Percentiles rank a stretch among this genome's conserved stretches.
These are phyloP conservation scores for Gossypium herbaceum DNA, from an alignment of 345 rosid species.

Conservation along the genomic window DNA sequence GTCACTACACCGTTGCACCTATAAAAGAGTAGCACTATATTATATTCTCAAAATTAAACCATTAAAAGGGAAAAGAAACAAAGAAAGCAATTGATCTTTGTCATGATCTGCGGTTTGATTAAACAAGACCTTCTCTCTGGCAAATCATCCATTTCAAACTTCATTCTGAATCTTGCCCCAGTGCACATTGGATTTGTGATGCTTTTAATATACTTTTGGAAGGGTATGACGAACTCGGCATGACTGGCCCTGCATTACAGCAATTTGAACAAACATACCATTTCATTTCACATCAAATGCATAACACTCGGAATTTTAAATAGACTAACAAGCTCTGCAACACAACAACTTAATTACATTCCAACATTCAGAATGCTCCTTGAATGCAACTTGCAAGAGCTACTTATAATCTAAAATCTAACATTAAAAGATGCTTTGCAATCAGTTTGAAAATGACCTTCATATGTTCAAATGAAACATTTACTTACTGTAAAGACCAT, in stretches of 20 bases:
- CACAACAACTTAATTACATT: not conserved
- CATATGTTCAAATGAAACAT: not conserved
- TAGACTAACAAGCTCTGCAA: not conserved
- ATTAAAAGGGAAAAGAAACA: not conserved
- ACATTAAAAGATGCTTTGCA: not conserved
- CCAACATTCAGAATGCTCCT: not conserved
- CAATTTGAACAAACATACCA: conserved; percentile 10
- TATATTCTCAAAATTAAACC: not conserved
- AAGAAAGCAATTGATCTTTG: not conserved
- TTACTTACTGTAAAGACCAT: not conserved
- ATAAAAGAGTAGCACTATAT: conserved; percentile 18
- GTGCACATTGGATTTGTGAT: conserved; percentile 46
- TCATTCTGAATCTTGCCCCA: conserved; percentile 84
- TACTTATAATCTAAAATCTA: not conserved
- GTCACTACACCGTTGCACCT: conserved; percentile 73
- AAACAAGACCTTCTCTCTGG: conserved; percentile 71
- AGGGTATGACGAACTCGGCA: conserved; percentile 76
- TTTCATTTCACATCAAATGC: conserved; percentile 1
- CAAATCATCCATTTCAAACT: conserved; percentile 72
- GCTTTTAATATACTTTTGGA: conserved; percentile 67
- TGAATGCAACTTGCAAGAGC: not conserved
- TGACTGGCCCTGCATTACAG: conserved; percentile 67
- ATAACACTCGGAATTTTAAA: not conserved
- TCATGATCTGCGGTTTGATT: conserved; percentile 1
- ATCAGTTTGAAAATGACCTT: not conserved